Evolutionary conservation across 2,329 filamentous ascomycete species (phyloP).

Genomic region (Penicillium sp.): DNA sequence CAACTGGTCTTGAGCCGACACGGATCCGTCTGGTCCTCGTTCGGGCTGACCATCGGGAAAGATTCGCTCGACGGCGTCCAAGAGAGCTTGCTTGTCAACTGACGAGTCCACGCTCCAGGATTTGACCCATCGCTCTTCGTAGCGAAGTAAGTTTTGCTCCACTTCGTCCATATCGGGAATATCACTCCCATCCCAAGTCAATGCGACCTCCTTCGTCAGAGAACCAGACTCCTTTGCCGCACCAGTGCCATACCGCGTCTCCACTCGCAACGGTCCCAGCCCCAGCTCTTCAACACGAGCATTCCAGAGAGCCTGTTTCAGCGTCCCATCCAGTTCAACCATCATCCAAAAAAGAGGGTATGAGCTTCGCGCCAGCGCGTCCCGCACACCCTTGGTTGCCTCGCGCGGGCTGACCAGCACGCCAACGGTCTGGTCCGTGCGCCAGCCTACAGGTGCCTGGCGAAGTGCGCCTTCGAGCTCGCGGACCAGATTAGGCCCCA

Average conservation of each 20-base stretch:
- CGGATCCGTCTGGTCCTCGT: slow-evolving; percentile 2
- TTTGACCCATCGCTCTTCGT: slow-evolving; percentile 32
- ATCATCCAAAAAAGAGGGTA: slow-evolving; percentile 70
- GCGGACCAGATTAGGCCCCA: slow-evolving; percentile 47
- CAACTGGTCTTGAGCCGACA: slow-evolving; percentile 26
- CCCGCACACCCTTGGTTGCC: slow-evolving; percentile 76
- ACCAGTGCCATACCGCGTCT: slow-evolving; percentile 34
- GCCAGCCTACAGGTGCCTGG: slow-evolving; percentile 73
- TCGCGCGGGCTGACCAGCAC: slow-evolving; percentile 68
- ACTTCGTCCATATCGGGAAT: slow-evolving; percentile 36
- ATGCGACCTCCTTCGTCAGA: slow-evolving; percentile 25
- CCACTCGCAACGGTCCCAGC: slow-evolving; percentile 41
- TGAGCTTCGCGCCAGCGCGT: slow-evolving; percentile 66
- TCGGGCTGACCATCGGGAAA: slow-evolving; percentile 27
- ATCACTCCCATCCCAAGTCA: slow-evolving; percentile 42
- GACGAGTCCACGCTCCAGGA: slow-evolving; percentile 27
- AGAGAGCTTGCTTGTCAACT: slow-evolving; percentile 24
- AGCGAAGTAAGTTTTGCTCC: slow-evolving; percentile 26
- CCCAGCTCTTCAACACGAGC: slow-evolving; percentile 40
- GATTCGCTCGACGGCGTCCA: slow-evolving; percentile 31
- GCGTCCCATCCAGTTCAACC: slow-evolving; percentile 38
- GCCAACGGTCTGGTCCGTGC: slow-evolving; percentile 65
- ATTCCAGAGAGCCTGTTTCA: slow-evolving; percentile 51
- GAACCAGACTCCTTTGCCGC: slow-evolving; percentile 19
- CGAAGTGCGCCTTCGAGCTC: slow-evolving; percentile 67